Conservation (phyloP, 2,329 filamentous ascomycete genomes). For the Pseudopithomyces maydicus region DNA sequence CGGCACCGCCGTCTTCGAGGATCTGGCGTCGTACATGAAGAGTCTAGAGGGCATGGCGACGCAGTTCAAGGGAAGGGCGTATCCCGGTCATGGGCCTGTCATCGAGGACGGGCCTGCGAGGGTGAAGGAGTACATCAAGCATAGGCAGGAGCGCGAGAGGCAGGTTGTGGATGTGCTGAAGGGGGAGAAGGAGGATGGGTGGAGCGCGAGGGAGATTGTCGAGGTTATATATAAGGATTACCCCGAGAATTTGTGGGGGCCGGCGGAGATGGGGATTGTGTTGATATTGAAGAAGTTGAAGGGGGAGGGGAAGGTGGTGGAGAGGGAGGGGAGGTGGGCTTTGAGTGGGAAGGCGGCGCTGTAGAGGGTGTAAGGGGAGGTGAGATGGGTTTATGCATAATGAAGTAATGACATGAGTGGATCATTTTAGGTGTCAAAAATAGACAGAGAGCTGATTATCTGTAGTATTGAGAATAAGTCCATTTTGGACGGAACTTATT, state of each 20-base stretch:
- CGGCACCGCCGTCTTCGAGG: constrained; percentile 84
- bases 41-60: constrained; percentile 72
- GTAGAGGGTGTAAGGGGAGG: no score
- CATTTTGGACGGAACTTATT: no score
- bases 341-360: constrained; percentile 39
- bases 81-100: constrained; percentile 86
- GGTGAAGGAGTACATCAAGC: constrained; percentile 81
- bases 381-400: no score
- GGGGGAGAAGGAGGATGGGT: constrained; percentile 48
- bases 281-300: constrained; percentile 82
- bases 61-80: constrained; percentile 71
- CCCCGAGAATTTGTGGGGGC: constrained; percentile 72
- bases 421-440: no score
- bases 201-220: constrained; percentile 82
- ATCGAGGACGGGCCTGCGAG: constrained; percentile 73
- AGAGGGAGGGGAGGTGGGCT: constrained; percentile 43
- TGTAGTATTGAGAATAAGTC: no score
- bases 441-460: no score
- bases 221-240: constrained; percentile 83
- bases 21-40: constrained; percentile 70
- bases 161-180: constrained; percentile 44
- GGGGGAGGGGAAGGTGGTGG: constrained; percentile 69
- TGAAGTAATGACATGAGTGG: no score
- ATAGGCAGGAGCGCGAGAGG: constrained; percentile 76
- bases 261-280: constrained; percentile 75